A percentile compares a stretch with the other conserved stretches of the same genome.
Conservation (phyloP, 2,329 filamentous ascomycete species). For the Chlorencoelia australis region DNA sequence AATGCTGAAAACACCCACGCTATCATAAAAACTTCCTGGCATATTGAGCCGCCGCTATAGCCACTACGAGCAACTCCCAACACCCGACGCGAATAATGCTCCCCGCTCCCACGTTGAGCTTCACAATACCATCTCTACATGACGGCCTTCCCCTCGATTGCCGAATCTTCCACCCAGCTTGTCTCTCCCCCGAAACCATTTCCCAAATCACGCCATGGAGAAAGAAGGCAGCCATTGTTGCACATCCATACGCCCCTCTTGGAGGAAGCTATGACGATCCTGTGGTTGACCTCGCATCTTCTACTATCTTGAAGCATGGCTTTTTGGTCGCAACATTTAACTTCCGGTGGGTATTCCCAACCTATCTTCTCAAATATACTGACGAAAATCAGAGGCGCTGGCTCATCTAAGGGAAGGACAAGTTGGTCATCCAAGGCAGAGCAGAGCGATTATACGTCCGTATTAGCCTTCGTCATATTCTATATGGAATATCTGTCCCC, state of each 20-base stretch:
- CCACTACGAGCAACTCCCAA: no score
- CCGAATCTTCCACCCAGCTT: conserved; percentile 65
- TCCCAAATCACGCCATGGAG: conserved; percentile 23
- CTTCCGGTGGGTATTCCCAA: conserved; percentile 52
- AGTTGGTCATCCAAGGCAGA: conserved; percentile 84
- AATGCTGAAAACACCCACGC: no score
- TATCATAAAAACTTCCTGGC: no score
- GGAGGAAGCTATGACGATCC: conserved; percentile 80
- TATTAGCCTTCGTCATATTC: conserved; percentile 68
- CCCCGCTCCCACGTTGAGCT: conserved; percentile 48
- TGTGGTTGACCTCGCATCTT: conserved; percentile 56
- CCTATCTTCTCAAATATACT: conserved; percentile 1
- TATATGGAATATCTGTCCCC: conserved; percentile 48
- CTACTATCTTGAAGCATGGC: conserved; percentile 51
- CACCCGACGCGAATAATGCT: no score
- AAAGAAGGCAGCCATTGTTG: conserved; percentile 54
- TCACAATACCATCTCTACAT: conserved; percentile 76
- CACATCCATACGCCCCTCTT: conserved; percentile 83
- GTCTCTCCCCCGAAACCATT: conserved; percentile 25
- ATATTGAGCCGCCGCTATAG: no score
- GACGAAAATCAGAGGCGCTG: conserved; percentile 54
- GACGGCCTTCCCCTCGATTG: conserved; percentile 69
- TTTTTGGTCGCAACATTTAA: conserved; percentile 84
- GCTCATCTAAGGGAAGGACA: conserved; percentile 63
- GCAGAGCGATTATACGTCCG: conserved; percentile 69